Conservation (phyloP, 2,329 filamentous ascomycete species). For the Stagonosporopsis chrysanthemi region DNA sequence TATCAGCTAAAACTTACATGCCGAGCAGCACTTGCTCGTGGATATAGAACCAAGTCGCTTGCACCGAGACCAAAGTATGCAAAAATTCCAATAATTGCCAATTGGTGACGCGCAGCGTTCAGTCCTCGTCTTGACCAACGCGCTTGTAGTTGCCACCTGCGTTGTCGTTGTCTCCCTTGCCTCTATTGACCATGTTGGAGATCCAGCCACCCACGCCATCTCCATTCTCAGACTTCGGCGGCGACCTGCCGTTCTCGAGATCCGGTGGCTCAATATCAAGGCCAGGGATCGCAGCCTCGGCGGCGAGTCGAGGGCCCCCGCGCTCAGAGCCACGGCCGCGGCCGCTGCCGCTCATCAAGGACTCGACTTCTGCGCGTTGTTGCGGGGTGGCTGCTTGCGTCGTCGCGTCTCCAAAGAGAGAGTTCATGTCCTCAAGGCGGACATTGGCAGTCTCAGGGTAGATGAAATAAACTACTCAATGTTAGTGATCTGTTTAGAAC, state of each 20-base stretch:
- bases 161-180: constrained; percentile 54
- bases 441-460: constrained; percentile 98
- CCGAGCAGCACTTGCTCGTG: constrained; percentile 25
- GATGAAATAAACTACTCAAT: constrained; percentile 82
- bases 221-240: constrained; percentile 36
- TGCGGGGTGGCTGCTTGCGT: constrained; percentile 82
- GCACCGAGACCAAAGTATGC: constrained; percentile 27
- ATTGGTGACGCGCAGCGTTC: constrained; percentile 16
- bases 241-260: constrained; percentile 60
- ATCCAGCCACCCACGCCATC: constrained; percentile 76
- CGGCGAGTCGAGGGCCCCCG: constrained; percentile 53
- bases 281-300: constrained; percentile 75
- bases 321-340: constrained; percentile 48
- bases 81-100: constrained; percentile 33
- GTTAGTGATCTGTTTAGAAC: constrained; percentile 29
- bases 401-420: constrained; percentile 90
- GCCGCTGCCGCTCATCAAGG: constrained; percentile 73
- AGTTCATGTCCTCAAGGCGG: constrained; percentile 95
- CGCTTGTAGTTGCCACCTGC: constrained; percentile 56
- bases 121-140: constrained; percentile 53
- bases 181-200: constrained; percentile 68
- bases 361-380: constrained; percentile 79
- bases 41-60: constrained; percentile 38
- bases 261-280: constrained; percentile 82
- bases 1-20: constrained; percentile 36